Evolutionary conservation across 805 yeast species (phyloP).

Genomic region (Sugiyamaella qingdaonensis): DNA sequence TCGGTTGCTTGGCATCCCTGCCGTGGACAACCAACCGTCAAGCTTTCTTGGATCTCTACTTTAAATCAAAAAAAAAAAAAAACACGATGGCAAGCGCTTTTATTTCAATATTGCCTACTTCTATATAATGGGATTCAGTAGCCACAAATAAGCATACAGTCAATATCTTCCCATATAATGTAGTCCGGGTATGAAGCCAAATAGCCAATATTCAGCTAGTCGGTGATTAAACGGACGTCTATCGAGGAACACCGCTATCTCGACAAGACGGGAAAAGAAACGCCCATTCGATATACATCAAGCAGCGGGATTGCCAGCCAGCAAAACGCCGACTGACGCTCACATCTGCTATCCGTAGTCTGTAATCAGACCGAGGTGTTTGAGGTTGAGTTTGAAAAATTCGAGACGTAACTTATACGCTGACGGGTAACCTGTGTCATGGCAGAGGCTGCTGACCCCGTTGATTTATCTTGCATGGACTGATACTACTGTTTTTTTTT

Average conservation of each 20-base stretch:
- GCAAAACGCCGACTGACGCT: neutral
- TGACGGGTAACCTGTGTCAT: neutral
- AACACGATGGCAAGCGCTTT: too few species aligned
- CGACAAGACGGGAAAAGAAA: neutral
- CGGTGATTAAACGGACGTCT: slow-evolving; percentile 9
- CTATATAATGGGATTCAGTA: too few species aligned
- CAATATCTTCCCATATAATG: neutral
- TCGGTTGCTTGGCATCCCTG: too few species aligned
- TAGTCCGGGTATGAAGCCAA: slow-evolving; percentile 9
- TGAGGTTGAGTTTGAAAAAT: neutral
- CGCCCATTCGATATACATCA: neutral
- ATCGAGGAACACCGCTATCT: slow-evolving; percentile 1
- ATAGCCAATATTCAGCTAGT: slow-evolving; percentile 5
- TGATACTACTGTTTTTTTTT: too few species aligned
- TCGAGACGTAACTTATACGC: neutral
- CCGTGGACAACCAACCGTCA: too few species aligned
- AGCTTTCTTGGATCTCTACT: too few species aligned
- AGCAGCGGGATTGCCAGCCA: neutral
- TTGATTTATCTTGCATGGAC: too few species aligned
- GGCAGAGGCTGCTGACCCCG: too few species aligned
- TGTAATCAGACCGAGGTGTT: neutral
- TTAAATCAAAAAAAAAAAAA: too few species aligned
- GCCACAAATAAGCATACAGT: too few species aligned
- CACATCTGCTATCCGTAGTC: slow-evolving; percentile 1
- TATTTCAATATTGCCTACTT: too few species aligned